phyloP scores from a whole-genome alignment of 1,139 yeast species.

The Yamadazyma aaseri region DNA sequence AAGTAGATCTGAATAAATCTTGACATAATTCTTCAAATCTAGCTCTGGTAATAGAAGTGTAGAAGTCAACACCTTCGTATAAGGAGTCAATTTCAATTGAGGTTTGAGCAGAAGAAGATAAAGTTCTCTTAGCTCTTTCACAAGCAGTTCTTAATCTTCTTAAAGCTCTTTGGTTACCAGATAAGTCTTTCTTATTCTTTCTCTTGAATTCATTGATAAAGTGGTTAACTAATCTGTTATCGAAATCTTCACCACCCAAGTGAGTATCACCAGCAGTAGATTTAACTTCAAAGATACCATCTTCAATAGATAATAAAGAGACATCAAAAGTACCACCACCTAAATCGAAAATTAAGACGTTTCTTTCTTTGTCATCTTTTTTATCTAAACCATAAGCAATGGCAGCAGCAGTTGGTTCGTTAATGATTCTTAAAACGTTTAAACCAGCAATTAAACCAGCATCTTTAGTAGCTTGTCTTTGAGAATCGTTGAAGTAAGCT shows the following conservation, averaged over 20 bases:
- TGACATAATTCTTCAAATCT: slow-evolving; percentile 91
- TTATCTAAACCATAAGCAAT: slow-evolving; percentile 98
- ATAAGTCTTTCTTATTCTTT: slow-evolving; percentile 92
- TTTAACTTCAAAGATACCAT: slow-evolving; percentile 94
- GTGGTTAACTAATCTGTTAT: slow-evolving; percentile 91
- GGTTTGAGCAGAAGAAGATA: slow-evolving; percentile 95
- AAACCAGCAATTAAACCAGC: slow-evolving; percentile 98
- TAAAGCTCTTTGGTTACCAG: slow-evolving; percentile 91
- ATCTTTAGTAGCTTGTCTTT: slow-evolving; percentile 98
- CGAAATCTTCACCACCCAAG: slow-evolving; percentile 98
- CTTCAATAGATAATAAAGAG: slow-evolving; percentile 86
- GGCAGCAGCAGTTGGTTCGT: slow-evolving; percentile 98
- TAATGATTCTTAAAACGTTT: slow-evolving; percentile 92
- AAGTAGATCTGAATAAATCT: slow-evolving; percentile 94
- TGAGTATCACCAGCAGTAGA: slow-evolving; percentile 99
- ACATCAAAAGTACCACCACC: slow-evolving; percentile 99
- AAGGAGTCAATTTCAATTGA: slow-evolving; percentile 96
- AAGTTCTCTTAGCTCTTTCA: slow-evolving; percentile 99
- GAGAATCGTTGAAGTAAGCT: slow-evolving; percentile 96
- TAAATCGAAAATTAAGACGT: slow-evolving; percentile 87
- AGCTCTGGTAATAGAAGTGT: slow-evolving; percentile 97
- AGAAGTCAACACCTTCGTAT: slow-evolving; percentile 95
- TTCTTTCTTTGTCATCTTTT: slow-evolving; percentile 82
- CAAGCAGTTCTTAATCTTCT: slow-evolving; percentile 99
- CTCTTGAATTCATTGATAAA: slow-evolving; percentile 95